Evolutionary conservation across 176 grass and related monocot genomes (phyloP), one percentile per base, ranked within the genome.

Genomic region (Carex cristatella): DNA sequence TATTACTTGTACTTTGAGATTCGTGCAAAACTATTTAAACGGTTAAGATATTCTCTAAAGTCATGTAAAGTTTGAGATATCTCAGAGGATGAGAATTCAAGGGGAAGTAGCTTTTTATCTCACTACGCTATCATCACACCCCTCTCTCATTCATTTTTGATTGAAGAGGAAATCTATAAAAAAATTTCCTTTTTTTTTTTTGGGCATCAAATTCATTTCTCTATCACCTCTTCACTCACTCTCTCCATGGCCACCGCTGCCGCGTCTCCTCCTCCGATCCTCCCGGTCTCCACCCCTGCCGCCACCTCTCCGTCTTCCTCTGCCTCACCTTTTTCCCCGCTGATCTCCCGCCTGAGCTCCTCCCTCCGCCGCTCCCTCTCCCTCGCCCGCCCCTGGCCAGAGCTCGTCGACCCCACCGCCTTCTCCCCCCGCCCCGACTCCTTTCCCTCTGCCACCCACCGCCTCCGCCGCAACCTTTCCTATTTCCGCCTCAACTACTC

Each of bases 361-460:
- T 55, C 31, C 13, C 31, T 62, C 51, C 49, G 65, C 27, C 18
- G 62, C 58, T 57, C 57, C 49, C 74, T n/a, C 38, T 18, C 38
- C 55, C 49, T 67, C 66, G 78, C 63, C 56, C 69, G 81, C 7
- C 69, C 38, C 4, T 42, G 28, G 44, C 53, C 58, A 51, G 64
- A 16, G 38, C 75, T 65, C 57, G 37, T 80, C 15, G 58, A 53
- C 30, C 82, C 58, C 30, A 73, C 79, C 56, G 61, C 69, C 81
- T 23, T 83, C 82, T 49, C 85, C 12, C 35, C 78, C 28, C 40
- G 49, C 12, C 38, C 59, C 78, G 85, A 91, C 79, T 91, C 92
- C 83, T 87, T 92, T 85, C 88, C 82, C 82, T 84, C 87, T 85
- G 87, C 68, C 69, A 84, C 84, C 66, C 35, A 49, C 55, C 65